Base-by-base conservation (phyloP, 129 eudicot species). In the Saposhnikovia divaricata region DNA sequence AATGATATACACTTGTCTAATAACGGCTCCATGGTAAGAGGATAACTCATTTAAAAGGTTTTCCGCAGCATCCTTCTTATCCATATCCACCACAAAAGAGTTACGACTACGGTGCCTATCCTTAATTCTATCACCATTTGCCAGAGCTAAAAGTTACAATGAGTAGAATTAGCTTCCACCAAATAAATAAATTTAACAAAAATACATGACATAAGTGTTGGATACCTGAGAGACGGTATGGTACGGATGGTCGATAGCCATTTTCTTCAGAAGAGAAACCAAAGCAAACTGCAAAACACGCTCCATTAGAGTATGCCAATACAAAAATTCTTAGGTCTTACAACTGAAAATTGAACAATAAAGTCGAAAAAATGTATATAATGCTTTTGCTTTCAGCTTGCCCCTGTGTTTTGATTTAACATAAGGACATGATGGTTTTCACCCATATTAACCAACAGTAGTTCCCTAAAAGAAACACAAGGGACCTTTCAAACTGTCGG, bases 91-190 rank as follows among this genome's bases (percentile, higher is more conserved):
- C 79, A 95, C 93, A 89, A 91, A 95, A 28, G 98, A 95, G 87
- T 88, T 95, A 83, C 90, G 86, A 85, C 97, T 95, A 38, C 98
- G 96, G 82, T 92, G 98, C 79, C 90, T 95, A 86, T 95, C 98
- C 89, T 95, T 95, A 78, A 95, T 91, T n/a, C 98, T 91, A 57
- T 95, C 98, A 82, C 98, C 98, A 84, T 95, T 90, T 71, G 98
- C 91, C 76, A 95, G 85, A 50, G 98, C 98, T 73, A 95, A 84
- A 83, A 95, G 97, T 97, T 95, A 85, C 31, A 74, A 72, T 19
- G 39, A 85, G 28, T 80, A 12, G 55, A 77, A 76, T 68, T 68
- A 68, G 73, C 73, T 4, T 68, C 42, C 42, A 68, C 73, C 34
- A 61, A 31, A 31, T 68, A 68, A 68, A 13, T 21, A 68, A 13